phyloP scores from a whole-genome alignment of 129 eudicot species.

The Mikania micrantha region DNA sequence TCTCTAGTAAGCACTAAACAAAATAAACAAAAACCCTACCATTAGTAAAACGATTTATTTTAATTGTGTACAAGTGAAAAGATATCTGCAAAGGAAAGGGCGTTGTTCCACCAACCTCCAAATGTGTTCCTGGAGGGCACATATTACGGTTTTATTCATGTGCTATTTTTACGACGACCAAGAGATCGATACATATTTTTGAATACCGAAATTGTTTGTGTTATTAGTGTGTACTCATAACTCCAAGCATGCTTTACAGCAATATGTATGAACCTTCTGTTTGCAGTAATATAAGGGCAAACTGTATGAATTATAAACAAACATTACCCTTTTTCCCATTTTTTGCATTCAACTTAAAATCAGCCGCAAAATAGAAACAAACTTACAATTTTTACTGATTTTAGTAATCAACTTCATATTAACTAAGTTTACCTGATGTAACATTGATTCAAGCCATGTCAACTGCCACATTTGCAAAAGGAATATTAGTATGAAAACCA shows the following conservation, averaged over 20 bases:
- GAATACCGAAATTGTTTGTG: neutral
- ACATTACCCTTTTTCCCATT: neutral
- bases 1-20: constrained; percentile 7
- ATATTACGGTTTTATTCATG: neutral
- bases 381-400: neutral
- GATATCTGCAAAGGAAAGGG: neutral
- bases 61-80: constrained; percentile 7
- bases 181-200: constrained; percentile 5
- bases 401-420: neutral
- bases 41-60: neutral
- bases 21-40: constrained; percentile 10
- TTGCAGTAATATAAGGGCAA: neutral
- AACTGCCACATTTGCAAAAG: neutral
- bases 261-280: neutral
- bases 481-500: neutral
- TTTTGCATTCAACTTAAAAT: neutral
- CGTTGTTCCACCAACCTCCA: neutral
- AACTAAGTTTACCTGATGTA: neutral
- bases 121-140: neutral
- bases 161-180: neutral
- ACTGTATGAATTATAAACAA: neutral
- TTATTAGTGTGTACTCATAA: constrained; percentile 9
- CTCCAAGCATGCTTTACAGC: neutral
- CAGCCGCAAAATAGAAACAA: neutral
- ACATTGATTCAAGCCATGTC: neutral